Base-by-base conservation (phyloP, 257 asterid species). In the Dorcoceras hygrometricum region DNA sequence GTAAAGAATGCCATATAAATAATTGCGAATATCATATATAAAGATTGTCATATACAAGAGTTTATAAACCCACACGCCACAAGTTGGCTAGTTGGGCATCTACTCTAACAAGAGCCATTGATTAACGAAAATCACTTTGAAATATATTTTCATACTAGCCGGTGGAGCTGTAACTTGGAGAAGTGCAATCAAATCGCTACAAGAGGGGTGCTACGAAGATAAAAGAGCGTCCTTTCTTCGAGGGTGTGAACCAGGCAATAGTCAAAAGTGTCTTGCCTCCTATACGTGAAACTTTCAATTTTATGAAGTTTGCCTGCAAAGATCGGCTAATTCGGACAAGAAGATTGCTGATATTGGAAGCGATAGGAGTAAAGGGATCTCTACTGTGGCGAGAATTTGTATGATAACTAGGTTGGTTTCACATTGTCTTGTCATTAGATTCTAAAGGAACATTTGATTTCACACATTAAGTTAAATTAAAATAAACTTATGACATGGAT, bases 171-270 rank as follows among this genome's bases (percentile, higher is more conserved):
- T n/a, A n/a, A n/a, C n/a, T n/a, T n/a, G n/a, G n/a, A n/a, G n/a
- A n/a, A n/a, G n/a, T n/a, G n/a, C 10, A 81, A 75, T 77, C 56
- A 83, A 32, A 81, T 81, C 5, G 86, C 86, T 81, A 75, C 59
- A 81, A 81, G 75, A 78, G 86, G 29, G 85, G 85, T 0, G 85
- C 85, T 5, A 77, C 80, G 0, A 82, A 80, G 50, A 77, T 80
- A 60, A 80, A 80, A 58, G 82, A 80, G 27, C 85, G 77, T 26
- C 80, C 85, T 0, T 80, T 80, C 50, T 80, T 80, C 2, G 83
- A 78, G 16, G 86, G 86, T 2, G 82, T 81, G 59, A 81, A 78
- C 29, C 78, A 83, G 86, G 86, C 86, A 16, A 66, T 81, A 2
- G 83, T 81, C 1, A 75, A 83, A 67, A 62, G 86, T 48, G 86